phyloP scores from a whole-genome alignment of 306 rosid genomes.

The Inga oerstediana region DNA sequence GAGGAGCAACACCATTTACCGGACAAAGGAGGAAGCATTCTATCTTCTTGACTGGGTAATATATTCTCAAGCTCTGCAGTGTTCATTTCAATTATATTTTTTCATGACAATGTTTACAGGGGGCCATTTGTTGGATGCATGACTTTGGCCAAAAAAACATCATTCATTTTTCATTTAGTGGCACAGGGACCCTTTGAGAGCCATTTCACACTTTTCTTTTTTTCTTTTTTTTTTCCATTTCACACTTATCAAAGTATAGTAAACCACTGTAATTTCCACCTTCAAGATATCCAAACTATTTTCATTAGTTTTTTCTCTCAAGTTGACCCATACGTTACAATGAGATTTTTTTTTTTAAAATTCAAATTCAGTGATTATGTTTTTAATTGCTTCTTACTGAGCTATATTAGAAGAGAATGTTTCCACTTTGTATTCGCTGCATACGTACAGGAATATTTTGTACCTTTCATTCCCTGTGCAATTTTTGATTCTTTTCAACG shows the following conservation, averaged over 20 bases:
- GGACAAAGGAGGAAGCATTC: slow-evolving; percentile 30
- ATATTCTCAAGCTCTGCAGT: neutral
- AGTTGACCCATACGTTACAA: neutral
- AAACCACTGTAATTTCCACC: neutral
- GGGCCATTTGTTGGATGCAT: neutral
- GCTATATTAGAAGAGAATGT: neutral
- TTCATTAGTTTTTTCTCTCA: neutral
- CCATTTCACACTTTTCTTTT: too few species aligned
- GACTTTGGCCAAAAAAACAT: neutral
- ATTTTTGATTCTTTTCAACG: slow-evolving; percentile 6
- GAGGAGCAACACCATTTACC: slow-evolving; percentile 45
- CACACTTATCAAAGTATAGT: too few species aligned
- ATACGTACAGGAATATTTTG: neutral
- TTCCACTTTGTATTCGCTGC: neutral
- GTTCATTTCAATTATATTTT: neutral
- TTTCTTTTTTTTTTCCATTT: too few species aligned
- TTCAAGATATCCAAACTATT: neutral
- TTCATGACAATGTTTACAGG: neutral
- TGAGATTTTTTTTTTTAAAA: neutral
- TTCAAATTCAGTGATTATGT: neutral
- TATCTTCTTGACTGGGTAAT: slow-evolving; percentile 48
- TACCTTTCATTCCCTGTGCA: neutral
- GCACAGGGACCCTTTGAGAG: too few species aligned
- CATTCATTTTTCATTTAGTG: neutral
- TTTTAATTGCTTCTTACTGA: neutral